Conservation (phyloP, 805 yeast species). For the Sungouiella blattae region DNA sequence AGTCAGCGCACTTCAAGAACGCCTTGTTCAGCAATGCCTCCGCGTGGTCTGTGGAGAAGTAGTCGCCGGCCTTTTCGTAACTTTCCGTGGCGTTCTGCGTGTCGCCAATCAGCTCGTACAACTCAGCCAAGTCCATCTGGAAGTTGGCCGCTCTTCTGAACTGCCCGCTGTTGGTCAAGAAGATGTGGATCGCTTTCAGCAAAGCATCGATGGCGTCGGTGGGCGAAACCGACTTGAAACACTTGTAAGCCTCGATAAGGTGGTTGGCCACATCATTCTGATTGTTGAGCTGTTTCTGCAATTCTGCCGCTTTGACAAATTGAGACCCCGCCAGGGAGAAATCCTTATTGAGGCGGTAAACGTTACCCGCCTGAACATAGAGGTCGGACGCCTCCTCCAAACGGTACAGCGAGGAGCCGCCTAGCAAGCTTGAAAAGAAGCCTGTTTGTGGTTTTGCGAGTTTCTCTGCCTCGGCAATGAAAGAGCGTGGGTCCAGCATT, state of each 20-base stretch:
- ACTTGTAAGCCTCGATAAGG: constrained; percentile 85
- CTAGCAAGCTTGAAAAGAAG: constrained; percentile 59
- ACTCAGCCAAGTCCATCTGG: constrained; percentile 83
- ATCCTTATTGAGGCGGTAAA: constrained; percentile 73
- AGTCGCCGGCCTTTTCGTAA: constrained; percentile 86
- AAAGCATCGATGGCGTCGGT: constrained; percentile 74
- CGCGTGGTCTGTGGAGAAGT: constrained; percentile 92
- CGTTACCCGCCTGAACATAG: constrained; percentile 90
- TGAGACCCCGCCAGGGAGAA: constrained; percentile 73
- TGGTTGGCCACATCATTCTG: constrained; percentile 92
- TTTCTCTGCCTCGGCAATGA: constrained; percentile 44
- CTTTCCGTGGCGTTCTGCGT: constrained; percentile 64
- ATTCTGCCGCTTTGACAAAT: constrained; percentile 81
- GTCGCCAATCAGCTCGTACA: constrained; percentile 75
- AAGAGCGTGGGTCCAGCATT: constrained; percentile 38
- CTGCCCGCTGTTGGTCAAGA: constrained; percentile 82
- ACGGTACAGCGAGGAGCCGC: constrained; percentile 58
- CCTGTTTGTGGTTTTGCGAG: constrained; percentile 61
- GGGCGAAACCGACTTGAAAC: constrained; percentile 72
- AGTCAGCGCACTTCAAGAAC: constrained; percentile 83
- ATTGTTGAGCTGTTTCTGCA: constrained; percentile 68
- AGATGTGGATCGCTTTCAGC: constrained; percentile 73
- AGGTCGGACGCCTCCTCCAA: constrained; percentile 91
- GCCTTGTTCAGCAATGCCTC: constrained; percentile 87
- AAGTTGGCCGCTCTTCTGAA: constrained; percentile 95